Conservation (phyloP, 352 stramenopile species). For the Globisporangium perplexum region DNA sequence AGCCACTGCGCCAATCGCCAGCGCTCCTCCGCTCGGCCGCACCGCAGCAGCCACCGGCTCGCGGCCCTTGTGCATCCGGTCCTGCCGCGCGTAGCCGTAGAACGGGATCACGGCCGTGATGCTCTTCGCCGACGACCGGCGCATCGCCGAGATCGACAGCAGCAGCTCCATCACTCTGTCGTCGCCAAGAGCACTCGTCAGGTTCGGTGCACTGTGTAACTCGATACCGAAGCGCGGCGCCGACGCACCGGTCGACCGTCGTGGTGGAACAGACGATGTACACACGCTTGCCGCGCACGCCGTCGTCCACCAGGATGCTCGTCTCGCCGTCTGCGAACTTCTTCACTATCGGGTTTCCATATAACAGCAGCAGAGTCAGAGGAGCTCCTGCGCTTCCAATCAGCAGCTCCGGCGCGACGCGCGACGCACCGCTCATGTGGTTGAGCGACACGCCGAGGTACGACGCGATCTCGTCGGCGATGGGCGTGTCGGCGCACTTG, state of each 20-base stretch:
- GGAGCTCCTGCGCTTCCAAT: too few relatives aligned
- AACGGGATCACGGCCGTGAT: constrained; percentile 87
- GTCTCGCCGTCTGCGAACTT: constrained; percentile 86
- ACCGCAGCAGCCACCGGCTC: constrained; percentile 78
- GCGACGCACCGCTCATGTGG: constrained; percentile 48
- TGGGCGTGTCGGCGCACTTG: constrained; percentile 82
- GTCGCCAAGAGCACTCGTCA: too few relatives aligned
- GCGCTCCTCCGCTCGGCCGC: neutral
- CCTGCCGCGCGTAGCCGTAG: constrained; percentile 83
- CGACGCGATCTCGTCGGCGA: constrained; percentile 77
- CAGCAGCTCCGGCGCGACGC: too few relatives aligned
- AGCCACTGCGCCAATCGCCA: too few relatives aligned
- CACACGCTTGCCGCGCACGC: constrained; percentile 74
- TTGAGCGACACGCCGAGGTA: constrained; percentile 80
- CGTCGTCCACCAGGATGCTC: constrained; percentile 66
- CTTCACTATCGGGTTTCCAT: constrained; percentile 43
- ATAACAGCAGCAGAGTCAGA: neutral
- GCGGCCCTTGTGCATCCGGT: constrained; percentile 80
- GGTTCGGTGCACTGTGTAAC: too few relatives aligned
- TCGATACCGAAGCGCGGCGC: too few relatives aligned
- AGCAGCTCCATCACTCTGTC: constrained; percentile 78
- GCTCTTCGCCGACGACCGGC: constrained; percentile 76
- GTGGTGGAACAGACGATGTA: constrained; percentile 87
- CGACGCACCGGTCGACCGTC: constrained; percentile 68
- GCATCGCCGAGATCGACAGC: constrained; percentile 80